Base-by-base conservation (phyloP, 768 basidiomycete species). In the Hysterangium stoloniferum region DNA sequence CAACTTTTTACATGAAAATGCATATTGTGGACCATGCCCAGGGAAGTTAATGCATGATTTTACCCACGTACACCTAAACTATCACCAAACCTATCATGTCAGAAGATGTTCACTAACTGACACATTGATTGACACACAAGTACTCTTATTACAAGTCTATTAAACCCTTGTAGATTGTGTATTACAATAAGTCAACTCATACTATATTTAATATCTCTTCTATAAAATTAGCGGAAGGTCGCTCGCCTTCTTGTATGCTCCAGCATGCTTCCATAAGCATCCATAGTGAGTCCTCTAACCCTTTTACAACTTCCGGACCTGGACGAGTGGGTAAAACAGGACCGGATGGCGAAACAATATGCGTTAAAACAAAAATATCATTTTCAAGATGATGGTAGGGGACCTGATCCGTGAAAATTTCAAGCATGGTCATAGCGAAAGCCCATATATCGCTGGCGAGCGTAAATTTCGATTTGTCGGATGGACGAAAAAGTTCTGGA, bases 401-500 rank as follows among this genome's bases (percentile, higher is more conserved):
- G 9, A 6, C 12, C 8, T 32, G 24, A n/a, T 44, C 35, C 38
- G 51, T 52, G 31, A 52, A 52, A 4, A 52, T 15, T 45, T 52
- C 51, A 15, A 47, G 45, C 25, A 45, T 46, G n/a, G 31, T 32
- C 51, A 52, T 52, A 24, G 15, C 51, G 25, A 45, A 46, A 22
- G 51, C 43, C 45, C 44, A 52, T 25, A 47, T 22, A 28, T 52
- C 51, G n/a, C n/a, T 52, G 20, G 31, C 45, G 17, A 25, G 33
- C 13, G 44, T n/a, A 17, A 17, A 31, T 19, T 45, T 45, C n/a
- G n/a, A n/a, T n/a, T n/a, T 6, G 15, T 19, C 22, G 20, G 33
- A n/a, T 24, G 13, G 22, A n/a, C n/a, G n/a, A n/a, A n/a, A n/a
- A n/a, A n/a, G 29, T 33, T 52, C 51, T 9, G 41, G 51, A 12